Evolutionary conservation across 192 early-diverging fungal species (phyloP), one percentile per base, ranked within the genome.

Genomic region (Rhizoclosmatium globosum): DNA sequence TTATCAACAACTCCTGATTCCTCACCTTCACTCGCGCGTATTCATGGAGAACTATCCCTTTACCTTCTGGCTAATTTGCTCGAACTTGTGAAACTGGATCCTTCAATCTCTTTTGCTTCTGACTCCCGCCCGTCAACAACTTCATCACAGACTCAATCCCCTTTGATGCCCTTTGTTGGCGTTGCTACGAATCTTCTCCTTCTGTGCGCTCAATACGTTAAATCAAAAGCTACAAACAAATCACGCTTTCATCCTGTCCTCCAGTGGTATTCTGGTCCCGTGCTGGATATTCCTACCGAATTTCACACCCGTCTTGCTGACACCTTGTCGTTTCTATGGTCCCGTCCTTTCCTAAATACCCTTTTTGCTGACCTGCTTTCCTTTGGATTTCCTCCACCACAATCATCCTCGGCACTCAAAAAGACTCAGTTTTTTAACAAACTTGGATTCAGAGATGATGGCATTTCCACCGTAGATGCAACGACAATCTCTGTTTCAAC

Each of bases 231-330:
- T 19, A 53, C 76, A 13, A 77, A 77, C 38, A 61, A 39, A 44
- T 58, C 68, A 23, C 46, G 68, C 7, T 79, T 70, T 79, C 77
- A 79, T 61, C 77, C 77, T 58, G 68, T 79, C 17, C 53, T 79
- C 4, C 77, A 79, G 56, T 79, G 77, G 77, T 79, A 79, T 43
- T 59, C 43, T 44, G 77, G 77, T 13, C 77, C 77, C 11, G 9
- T 31, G 4, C 19, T 71, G 11, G 77, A 69, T 57, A 46, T 79
- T 59, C 77, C 77, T 11, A 38, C 19, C 1, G 77, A 79, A 15
- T 79, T 79, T 47, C 58, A 79, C 68, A 38, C 19, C 31, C 11
- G 31, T 23, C 68, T 79, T 4, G 44, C 53, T 21, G 59, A 68
- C 1, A 62, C 19, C 31, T 17, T 79, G 3, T 70, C 58, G 17